These are phyloP conservation scores for Aspergillus clavatus DNA, from an alignment of 2,329 filamentous ascomycete species.

Conservation along the genomic window DNA sequence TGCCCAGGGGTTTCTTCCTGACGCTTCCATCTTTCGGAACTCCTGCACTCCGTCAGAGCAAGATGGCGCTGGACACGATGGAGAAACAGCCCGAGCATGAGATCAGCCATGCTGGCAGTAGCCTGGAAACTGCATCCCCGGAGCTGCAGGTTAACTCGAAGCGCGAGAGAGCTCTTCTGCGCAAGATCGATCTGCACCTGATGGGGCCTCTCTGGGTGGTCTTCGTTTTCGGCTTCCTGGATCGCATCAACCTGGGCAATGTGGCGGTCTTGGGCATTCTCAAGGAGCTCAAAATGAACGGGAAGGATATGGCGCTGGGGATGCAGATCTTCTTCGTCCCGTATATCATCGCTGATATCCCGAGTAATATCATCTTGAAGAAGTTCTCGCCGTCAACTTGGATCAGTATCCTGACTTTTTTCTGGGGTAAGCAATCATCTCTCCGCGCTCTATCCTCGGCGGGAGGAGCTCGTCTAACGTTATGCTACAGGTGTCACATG, in stretches of 20 bases:
- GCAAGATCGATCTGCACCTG: slow-evolving; percentile 22
- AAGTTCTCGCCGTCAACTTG: slow-evolving; percentile 17
- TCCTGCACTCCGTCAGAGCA: background rate
- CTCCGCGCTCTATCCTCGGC: background rate
- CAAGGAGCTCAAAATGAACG: slow-evolving; percentile 16
- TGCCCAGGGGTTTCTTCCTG: background rate
- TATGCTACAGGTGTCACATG: slow-evolving; percentile 18
- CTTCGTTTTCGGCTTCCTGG: slow-evolving; percentile 20
- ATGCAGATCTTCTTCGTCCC: slow-evolving; percentile 23
- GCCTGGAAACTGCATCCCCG: background rate
- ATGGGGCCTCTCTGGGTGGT: slow-evolving; percentile 18
- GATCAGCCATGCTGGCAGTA: background rate
- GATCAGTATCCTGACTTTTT: background rate
- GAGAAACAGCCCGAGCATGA: slow-evolving; percentile 3
- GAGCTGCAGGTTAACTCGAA: slow-evolving; percentile 1
- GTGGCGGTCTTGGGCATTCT: slow-evolving; percentile 19
- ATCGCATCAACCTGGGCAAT: slow-evolving; percentile 22
- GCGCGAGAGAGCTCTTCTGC: slow-evolving; percentile 5
- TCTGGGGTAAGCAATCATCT: background rate
- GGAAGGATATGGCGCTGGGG: slow-evolving; percentile 1
- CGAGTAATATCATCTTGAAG: slow-evolving; percentile 26
- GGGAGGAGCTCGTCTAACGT: too few relatives aligned
- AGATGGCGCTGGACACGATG: background rate
- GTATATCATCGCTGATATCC: slow-evolving; percentile 26
- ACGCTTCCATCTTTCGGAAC: background rate